Percentiles rank a stretch among this genome's conserved stretches.
These are phyloP conservation scores for Mycena filopes DNA, from an alignment of 768 basidiomycete genomes.

Conservation along the genomic window DNA sequence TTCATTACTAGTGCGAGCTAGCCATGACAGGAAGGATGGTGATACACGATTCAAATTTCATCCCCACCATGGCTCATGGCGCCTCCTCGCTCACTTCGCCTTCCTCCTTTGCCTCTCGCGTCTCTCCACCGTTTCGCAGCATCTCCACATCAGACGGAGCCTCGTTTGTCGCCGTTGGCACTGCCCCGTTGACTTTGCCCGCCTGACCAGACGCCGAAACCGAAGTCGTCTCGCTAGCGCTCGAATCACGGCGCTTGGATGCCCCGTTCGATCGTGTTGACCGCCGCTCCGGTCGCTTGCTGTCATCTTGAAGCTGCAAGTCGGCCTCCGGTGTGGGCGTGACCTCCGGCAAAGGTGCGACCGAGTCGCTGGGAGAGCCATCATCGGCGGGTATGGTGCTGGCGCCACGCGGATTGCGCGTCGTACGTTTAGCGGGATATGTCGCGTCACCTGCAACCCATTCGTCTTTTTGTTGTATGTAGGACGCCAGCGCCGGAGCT, in stretches of 20 bases:
- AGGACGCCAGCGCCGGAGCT: too few species aligned
- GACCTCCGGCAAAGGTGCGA: slow-evolving; percentile 35
- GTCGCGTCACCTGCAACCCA: too few species aligned
- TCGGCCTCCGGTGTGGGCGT: slow-evolving; percentile 42
- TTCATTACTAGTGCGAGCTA: not conserved
- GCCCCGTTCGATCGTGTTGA: slow-evolving; percentile 58
- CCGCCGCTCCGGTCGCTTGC: slow-evolving; percentile 52
- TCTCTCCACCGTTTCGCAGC: slow-evolving; percentile 25
- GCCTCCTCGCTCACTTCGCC: slow-evolving; percentile 53
- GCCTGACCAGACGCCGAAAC: slow-evolving; percentile 36
- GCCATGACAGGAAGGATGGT: slow-evolving; percentile 5
- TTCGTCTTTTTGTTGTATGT: too few species aligned
- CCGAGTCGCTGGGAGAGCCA: slow-evolving; percentile 49
- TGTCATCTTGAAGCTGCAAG: slow-evolving; percentile 48
- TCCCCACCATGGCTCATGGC: not conserved
- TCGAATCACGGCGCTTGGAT: slow-evolving; percentile 59
- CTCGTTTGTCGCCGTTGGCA: slow-evolving; percentile 11
- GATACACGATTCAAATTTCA: slow-evolving; percentile 1
- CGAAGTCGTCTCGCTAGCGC: slow-evolving; percentile 60
- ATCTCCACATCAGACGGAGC: slow-evolving; percentile 13
- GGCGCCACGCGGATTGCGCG: slow-evolving; percentile 61
- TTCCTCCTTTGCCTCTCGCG: slow-evolving; percentile 49
- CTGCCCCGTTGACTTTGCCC: slow-evolving; percentile 20
- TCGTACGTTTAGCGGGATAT: slow-evolving; percentile 77
- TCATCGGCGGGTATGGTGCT: slow-evolving; percentile 50